Conservation (phyloP, 352 stramenopile species). For the Globisporangium mamillatum region DNA sequence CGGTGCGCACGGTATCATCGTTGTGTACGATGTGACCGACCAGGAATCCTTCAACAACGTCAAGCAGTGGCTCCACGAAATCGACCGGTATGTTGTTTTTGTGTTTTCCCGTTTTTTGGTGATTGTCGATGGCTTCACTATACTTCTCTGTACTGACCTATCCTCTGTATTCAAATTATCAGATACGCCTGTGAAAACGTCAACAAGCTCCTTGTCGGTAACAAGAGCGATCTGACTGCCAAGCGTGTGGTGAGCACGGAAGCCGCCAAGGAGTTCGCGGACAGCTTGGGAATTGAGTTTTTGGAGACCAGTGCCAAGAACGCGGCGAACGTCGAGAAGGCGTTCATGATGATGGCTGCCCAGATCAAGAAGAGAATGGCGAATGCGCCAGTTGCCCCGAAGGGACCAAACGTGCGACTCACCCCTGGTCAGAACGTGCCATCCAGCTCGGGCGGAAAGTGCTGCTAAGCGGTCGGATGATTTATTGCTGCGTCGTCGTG, state of each 20-base stretch:
- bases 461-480: conserved; percentile 69
- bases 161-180: conserved; percentile 6
- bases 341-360: conserved; percentile 92
- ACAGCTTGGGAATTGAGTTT: conserved; percentile 87
- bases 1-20: conserved; percentile 98
- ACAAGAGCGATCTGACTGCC: conserved; percentile 96
- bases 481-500: conserved; percentile 32
- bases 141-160: neutral
- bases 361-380: conserved; percentile 92
- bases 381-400: conserved; percentile 73
- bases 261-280: conserved; percentile 89
- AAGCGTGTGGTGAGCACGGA: conserved; percentile 94
- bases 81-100: conserved; percentile 51
- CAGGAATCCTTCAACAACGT: conserved; percentile 97
- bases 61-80: conserved; percentile 97
- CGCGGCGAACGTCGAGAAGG: conserved; percentile 87
- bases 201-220: conserved; percentile 97
- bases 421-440: conserved; percentile 60
- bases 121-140: neutral
- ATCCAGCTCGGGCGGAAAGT: conserved; percentile 69
- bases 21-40: conserved; percentile 99
- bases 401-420: conserved; percentile 55
- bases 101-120: neutral
- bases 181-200: conserved; percentile 97
- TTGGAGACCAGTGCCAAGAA: conserved; percentile 90